Evolutionary conservation across 257 asterid species (phyloP), one percentile per base, ranked within the genome.

Genomic region (Gentiana straminea): DNA sequence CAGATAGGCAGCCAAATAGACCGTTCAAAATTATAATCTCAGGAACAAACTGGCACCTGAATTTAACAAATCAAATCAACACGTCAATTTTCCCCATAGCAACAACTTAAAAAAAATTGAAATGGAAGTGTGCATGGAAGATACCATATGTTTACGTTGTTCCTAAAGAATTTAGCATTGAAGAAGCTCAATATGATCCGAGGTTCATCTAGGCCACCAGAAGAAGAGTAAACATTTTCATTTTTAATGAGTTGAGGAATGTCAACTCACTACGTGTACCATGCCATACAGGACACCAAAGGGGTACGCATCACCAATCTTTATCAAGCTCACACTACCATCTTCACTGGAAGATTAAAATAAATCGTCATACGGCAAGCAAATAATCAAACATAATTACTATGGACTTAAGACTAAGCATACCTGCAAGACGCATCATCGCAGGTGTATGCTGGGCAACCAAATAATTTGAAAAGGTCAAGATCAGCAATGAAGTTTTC

Each of bases 121-220:
- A 62, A 37, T 13, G 13, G 35, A 41, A 9, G 51, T 52, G 45
- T 55, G 49, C 62, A 62, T 60, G 54, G 65, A 49, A 70, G 80
- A 60, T 73, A 92, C 99, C 99, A 92, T 64, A 65, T 67, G 68
- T 88, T 89, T 39, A 92, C 49, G 76, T 75, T 71, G 77, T 64
- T 92, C 74, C 81, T 77, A 77, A 92, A 92, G 85, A 75, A 88
- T 62, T 44, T 62, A 52, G 89, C 97, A 77, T 92, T 92, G 67
- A 76, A 92, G 68, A 48, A 86, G 81, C 99, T 92, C 89, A 92
- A 34, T 68, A 92, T 70, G 72, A 92, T 70, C 99, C 99, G 43
- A 92, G 83, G 81, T 88, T 86, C 97, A 92, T 92, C 78, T 92
- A 97, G 69, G 95, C 77, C 73, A 92, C 97, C 59, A 97, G 97